Evolutionary conservation across 2,329 filamentous ascomycete genomes (phyloP).

Genomic region (Microdochium nivale): DNA sequence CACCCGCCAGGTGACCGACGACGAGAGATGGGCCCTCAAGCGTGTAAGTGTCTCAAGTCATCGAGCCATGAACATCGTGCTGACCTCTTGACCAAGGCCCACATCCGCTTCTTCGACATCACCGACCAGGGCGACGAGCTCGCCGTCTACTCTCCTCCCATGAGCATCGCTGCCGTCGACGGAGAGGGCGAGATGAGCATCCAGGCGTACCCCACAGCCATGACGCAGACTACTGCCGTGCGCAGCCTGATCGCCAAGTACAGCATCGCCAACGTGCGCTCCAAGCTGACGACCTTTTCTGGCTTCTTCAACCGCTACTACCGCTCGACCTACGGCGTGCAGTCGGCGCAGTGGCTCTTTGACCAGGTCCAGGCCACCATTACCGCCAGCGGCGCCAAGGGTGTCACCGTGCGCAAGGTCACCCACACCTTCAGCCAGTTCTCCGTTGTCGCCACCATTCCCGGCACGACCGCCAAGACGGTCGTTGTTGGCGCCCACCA

Average conservation of each 20-base stretch:
- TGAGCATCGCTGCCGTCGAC: slow-evolving; percentile 23
- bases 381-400: slow-evolving; percentile 47
- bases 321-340: slow-evolving; percentile 52
- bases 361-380: slow-evolving; percentile 56
- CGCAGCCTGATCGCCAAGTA: slow-evolving; percentile 49
- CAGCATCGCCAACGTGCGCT: slow-evolving; percentile 55
- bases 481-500: slow-evolving; percentile 73
- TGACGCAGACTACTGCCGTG: slow-evolving; percentile 48
- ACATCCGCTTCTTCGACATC: slow-evolving; percentile 71
- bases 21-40: slow-evolving; percentile 65
- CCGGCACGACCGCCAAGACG: slow-evolving; percentile 63
- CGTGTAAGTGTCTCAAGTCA: slow-evolving; percentile 37
- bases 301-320: slow-evolving; percentile 62
- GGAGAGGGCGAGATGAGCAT: slow-evolving; percentile 22
- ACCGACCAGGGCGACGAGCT: slow-evolving; percentile 50
- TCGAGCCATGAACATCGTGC: slow-evolving; percentile 3
- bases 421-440: slow-evolving; percentile 66
- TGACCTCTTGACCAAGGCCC: slow-evolving; percentile 40
- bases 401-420: slow-evolving; percentile 56
- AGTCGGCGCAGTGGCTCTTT: slow-evolving; percentile 70
- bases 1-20: slow-evolving; percentile 61
- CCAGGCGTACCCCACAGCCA: slow-evolving; percentile 45
- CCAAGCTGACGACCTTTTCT: slow-evolving; percentile 57
- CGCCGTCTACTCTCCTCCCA: slow-evolving; percentile 27
- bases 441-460: slow-evolving; percentile 73